phyloP scores from a whole-genome alignment of 805 yeast species.

The Ogataea populi-albae region DNA sequence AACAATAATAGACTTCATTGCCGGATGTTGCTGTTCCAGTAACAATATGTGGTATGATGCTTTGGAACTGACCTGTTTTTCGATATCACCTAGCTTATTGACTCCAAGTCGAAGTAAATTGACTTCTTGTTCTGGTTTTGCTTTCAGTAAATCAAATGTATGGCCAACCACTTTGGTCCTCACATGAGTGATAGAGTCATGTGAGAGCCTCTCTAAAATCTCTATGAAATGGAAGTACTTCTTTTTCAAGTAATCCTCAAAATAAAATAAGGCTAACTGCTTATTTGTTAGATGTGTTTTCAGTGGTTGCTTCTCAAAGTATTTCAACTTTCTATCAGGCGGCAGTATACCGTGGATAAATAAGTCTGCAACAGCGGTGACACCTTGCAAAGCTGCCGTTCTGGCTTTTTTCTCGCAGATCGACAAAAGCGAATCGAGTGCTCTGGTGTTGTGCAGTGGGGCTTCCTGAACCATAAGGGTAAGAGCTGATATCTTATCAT shows the following conservation, averaged over 20 bases:
- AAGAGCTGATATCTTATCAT: slow-evolving; percentile 92
- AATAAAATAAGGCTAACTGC: slow-evolving; percentile 71
- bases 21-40: slow-evolving; percentile 89
- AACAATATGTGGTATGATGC: slow-evolving; percentile 78
- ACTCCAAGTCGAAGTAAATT: slow-evolving; percentile 85
- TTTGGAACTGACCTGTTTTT: slow-evolving; percentile 85
- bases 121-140: slow-evolving; percentile 96
- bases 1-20: slow-evolving; percentile 81
- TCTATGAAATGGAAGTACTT: slow-evolving; percentile 73
- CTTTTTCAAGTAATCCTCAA: slow-evolving; percentile 85
- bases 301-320: slow-evolving; percentile 74
- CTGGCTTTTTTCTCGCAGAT: slow-evolving; percentile 90
- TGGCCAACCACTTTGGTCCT: slow-evolving; percentile 73
- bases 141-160: slow-evolving; percentile 72
- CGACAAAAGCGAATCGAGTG: slow-evolving; percentile 71
- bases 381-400: slow-evolving; percentile 87
- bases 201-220: slow-evolving; percentile 74
- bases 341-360: slow-evolving; percentile 81
- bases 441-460: slow-evolving; percentile 83
- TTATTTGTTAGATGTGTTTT: slow-evolving; percentile 44
- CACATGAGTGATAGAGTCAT: slow-evolving; percentile 87
- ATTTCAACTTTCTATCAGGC: slow-evolving; percentile 76
- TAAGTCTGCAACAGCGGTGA: slow-evolving; percentile 87
- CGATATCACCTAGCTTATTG: slow-evolving; percentile 91
- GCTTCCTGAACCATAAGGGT: slow-evolving; percentile 93